These are phyloP conservation scores for Chlorella sp. DNA, from an alignment of 139 green algal species.

Conservation along the genomic window DNA sequence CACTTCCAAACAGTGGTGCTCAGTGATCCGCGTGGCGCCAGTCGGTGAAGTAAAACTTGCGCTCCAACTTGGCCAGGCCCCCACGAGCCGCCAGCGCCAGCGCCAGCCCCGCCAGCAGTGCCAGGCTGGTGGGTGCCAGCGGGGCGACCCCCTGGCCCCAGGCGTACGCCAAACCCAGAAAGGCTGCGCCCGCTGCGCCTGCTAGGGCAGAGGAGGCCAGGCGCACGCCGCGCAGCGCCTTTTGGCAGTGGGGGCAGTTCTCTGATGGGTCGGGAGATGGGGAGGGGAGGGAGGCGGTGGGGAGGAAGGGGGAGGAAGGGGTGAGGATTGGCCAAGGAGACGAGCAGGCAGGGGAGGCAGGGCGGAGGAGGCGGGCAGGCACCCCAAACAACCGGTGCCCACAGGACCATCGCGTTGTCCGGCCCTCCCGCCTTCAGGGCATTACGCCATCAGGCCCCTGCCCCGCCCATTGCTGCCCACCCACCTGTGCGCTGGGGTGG, in stretches of 20 bases:
- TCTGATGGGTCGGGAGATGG: background rate
- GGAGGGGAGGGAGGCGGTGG: background rate
- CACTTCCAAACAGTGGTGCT: background rate
- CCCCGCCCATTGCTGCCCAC: too few relatives aligned
- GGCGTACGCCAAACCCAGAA: background rate
- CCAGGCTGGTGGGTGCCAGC: constrained; percentile 16
- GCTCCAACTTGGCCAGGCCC: constrained; percentile 1
- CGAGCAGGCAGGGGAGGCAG: too few relatives aligned
- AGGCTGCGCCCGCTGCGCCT: background rate
- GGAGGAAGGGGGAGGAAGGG: too few relatives aligned
- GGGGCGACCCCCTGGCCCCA: background rate
- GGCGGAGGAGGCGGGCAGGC: too few relatives aligned
- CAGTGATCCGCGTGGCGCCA: constrained; percentile 24
- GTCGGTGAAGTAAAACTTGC: constrained; percentile 9
- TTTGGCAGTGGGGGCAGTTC: constrained; percentile 22
- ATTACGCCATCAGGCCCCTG: too few relatives aligned
- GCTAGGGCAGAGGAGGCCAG: background rate
- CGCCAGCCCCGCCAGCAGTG: background rate
- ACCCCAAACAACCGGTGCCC: too few relatives aligned
- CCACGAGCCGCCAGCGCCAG: background rate
- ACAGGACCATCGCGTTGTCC: too few relatives aligned
- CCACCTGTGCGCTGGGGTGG: too few relatives aligned
- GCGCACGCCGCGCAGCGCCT: constrained; percentile 6
- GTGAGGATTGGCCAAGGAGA: too few relatives aligned
- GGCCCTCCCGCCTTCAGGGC: too few relatives aligned